Percentiles rank a stretch among this genome's conserved stretches.
These are phyloP conservation scores for Kodamaea kakaduensis DNA, from an alignment of 805 yeast genomes.

Conservation along the genomic window DNA sequence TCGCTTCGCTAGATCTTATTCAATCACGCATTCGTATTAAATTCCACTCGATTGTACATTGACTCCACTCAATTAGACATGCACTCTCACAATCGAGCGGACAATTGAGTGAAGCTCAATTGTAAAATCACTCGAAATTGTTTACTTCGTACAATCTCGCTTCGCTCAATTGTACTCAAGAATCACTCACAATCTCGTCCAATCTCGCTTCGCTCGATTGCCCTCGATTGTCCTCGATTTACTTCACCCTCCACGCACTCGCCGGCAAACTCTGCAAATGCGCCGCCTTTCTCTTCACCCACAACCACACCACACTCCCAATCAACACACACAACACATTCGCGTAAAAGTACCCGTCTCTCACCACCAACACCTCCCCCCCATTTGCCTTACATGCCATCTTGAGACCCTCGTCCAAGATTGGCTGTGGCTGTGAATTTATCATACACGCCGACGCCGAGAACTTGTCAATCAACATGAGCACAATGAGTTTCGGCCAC, in stretches of 20 bases:
- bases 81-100: too few species aligned
- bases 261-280: constrained; percentile 69
- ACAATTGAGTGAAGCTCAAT: too few species aligned
- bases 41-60: too few species aligned
- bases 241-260: constrained; percentile 66
- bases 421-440: constrained; percentile 9
- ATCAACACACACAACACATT: constrained; percentile 65
- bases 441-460: constrained; percentile 61
- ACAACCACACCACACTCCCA: constrained; percentile 65
- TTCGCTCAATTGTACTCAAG: too few species aligned
- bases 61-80: too few species aligned
- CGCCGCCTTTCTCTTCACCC: constrained; percentile 60
- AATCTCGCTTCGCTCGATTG: too few species aligned
- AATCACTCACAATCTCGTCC: too few species aligned
- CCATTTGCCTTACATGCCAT: constrained; percentile 47
- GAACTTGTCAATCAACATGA: constrained; percentile 74
- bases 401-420: constrained; percentile 36
- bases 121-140: too few species aligned
- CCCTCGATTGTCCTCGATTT: not conserved
- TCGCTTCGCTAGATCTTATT: too few species aligned
- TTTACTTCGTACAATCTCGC: too few species aligned
- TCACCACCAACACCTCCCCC: constrained; percentile 51
- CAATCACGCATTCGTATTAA: too few species aligned
- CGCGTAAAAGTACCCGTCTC: constrained; percentile 84
- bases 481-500: constrained; percentile 88